Percentiles rank a stretch among this genome's conserved stretches.
phyloP scores from a whole-genome alignment of 78 protist genomes.

The Dictyostelium discoideum region DNA sequence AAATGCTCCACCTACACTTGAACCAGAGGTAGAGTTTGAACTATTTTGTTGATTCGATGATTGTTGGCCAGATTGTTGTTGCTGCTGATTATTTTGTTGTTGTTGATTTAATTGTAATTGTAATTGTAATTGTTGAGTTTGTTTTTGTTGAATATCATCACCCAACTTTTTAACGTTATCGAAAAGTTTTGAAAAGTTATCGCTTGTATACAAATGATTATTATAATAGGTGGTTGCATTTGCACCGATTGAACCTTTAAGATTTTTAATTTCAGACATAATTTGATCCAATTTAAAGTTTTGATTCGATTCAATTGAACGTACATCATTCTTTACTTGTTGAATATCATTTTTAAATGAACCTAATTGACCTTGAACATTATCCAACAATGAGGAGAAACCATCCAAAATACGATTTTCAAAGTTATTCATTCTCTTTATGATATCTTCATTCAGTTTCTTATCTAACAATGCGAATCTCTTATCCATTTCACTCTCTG shows the following conservation, averaged over 20 bases:
- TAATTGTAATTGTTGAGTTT: background rate
- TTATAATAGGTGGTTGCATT: background rate
- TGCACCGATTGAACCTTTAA: background rate
- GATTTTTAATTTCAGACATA: background rate
- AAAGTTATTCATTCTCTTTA: background rate
- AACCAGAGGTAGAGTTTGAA: background rate
- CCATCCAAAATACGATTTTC: slow-evolving; percentile 15
- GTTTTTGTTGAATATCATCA: slow-evolving; percentile 7
- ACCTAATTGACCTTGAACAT: background rate
- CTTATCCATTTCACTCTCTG: slow-evolving; percentile 30
- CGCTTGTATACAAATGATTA: background rate
- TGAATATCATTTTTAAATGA: background rate
- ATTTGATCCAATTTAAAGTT: slow-evolving; percentile 7
- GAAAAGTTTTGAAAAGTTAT: background rate
- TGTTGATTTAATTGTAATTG: background rate
- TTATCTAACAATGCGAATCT: background rate
- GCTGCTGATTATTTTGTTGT: background rate
- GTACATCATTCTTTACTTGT: background rate
- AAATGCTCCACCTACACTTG: slow-evolving; percentile 4
- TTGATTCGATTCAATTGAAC: background rate
- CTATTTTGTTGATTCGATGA: background rate
- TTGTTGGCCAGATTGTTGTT: background rate
- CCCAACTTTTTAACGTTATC: background rate
- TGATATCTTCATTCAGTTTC: slow-evolving; percentile 12
- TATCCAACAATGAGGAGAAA: background rate